Evolutionary conservation across 805 yeast genomes (phyloP).

Genomic region (Wickerhamiella parazyma): DNA sequence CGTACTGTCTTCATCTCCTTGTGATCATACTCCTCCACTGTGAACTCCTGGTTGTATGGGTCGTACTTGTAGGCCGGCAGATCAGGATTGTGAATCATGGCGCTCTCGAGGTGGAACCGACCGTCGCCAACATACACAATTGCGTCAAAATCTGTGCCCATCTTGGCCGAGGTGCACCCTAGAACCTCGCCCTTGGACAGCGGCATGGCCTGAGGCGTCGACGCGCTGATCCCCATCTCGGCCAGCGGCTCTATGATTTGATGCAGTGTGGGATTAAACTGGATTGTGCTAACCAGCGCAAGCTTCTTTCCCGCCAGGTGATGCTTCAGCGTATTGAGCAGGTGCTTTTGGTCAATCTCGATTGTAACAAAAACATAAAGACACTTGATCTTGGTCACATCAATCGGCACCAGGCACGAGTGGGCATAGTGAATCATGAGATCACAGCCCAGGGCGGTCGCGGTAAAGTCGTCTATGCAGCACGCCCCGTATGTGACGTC

Average conservation of each 20-base stretch:
- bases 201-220: conserved; percentile 87
- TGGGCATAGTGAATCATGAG: conserved; percentile 94
- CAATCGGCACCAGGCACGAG: conserved; percentile 91
- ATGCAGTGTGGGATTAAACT: conserved; percentile 90
- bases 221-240: conserved; percentile 38
- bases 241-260: conserved; percentile 42
- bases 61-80: conserved; percentile 89
- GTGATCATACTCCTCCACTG: conserved; percentile 79
- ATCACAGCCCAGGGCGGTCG: conserved; percentile 84
- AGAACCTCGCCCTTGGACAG: conserved; percentile 89
- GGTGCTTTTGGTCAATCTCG: conserved; percentile 68
- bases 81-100: conserved; percentile 94
- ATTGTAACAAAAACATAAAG: conserved; percentile 93
- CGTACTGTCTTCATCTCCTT: conserved; percentile 65
- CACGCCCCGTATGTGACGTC: conserved; percentile 98
- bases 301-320: conserved; percentile 59
- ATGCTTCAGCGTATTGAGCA: conserved; percentile 57
- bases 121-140: conserved; percentile 95
- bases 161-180: conserved; percentile 86
- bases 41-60: conserved; percentile 85
- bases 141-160: conserved; percentile 42
- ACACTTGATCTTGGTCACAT: conserved; percentile 78
- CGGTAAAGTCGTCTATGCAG: conserved; percentile 93
- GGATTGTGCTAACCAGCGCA: conserved; percentile 91
- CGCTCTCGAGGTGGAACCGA: conserved; percentile 83